These are phyloP conservation scores for Acaromyces ingoldii DNA, from an alignment of 1,284 basidiomycete genomes.

Conservation along the genomic window DNA sequence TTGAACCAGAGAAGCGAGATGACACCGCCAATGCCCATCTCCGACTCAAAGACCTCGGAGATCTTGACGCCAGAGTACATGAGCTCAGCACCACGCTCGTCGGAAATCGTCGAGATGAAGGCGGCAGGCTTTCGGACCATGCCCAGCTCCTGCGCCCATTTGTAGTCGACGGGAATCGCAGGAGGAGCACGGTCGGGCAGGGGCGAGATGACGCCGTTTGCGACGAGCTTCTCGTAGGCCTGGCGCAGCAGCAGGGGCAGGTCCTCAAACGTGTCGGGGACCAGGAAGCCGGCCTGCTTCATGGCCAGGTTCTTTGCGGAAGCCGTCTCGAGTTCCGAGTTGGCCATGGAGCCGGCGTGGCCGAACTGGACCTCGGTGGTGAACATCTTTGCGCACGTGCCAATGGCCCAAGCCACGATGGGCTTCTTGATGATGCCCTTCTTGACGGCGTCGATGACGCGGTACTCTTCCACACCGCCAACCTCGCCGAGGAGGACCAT, in stretches of 20 bases:
- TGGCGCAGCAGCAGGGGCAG: constrained; percentile 77
- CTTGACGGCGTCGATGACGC: constrained; percentile 97
- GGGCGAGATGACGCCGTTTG: constrained; percentile 65
- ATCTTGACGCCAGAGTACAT: constrained; percentile 99
- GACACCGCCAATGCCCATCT: constrained; percentile 83
- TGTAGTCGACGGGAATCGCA: constrained; percentile 99
- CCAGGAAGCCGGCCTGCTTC: constrained; percentile 90
- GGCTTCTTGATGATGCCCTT: constrained; percentile 91
- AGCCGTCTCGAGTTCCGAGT: constrained; percentile 93
- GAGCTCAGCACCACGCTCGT: constrained; percentile 97
- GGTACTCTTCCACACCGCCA: constrained; percentile 97
- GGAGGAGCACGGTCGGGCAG: constrained; percentile 81
- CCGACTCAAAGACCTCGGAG: constrained; percentile 71
- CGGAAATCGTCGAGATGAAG: constrained; percentile 99
- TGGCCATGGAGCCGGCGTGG: constrained; percentile 96
- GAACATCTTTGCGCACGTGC: constrained; percentile 99
- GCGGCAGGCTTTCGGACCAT: constrained; percentile 97
- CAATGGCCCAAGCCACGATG: constrained; percentile 98
- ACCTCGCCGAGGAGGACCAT: constrained; percentile 97
- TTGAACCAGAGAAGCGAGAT: constrained; percentile 97
- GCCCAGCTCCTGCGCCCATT: constrained; percentile 95
- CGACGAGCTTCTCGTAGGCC: constrained; percentile 79
- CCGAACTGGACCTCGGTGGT: constrained; percentile 98
- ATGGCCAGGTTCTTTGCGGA: constrained; percentile 96
- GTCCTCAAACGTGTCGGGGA: constrained; percentile 96